Percentiles rank a stretch among this genome's conserved stretches.
These are phyloP conservation scores for Ophiostoma montium DNA, from an alignment of 2,329 filamentous ascomycete genomes.

Conservation along the genomic window DNA sequence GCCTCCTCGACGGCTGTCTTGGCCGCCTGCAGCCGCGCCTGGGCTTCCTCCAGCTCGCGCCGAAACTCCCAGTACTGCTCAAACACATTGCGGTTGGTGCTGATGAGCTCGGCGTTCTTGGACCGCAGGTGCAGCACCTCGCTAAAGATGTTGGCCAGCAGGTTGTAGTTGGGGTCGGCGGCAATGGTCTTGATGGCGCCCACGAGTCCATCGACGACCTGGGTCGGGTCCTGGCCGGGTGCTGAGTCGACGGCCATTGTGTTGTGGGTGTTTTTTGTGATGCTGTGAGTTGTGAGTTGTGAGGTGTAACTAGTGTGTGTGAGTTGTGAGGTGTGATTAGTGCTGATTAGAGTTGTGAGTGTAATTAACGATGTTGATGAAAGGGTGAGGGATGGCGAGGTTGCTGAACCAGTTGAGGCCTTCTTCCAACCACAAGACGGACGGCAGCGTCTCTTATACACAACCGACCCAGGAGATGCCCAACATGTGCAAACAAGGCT, in stretches of 20 bases:
- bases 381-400: too few species aligned
- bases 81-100: conserved; percentile 19
- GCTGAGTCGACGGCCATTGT: conserved; percentile 6
- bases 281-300: not conserved
- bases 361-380: too few species aligned
- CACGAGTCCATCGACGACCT: conserved; percentile 20
- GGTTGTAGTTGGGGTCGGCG: conserved; percentile 22
- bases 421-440: too few species aligned
- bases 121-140: conserved; percentile 20
- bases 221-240: conserved; percentile 7
- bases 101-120: conserved; percentile 19
- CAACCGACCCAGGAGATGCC: too few species aligned
- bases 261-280: not conserved
- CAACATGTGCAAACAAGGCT: too few species aligned
- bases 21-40: conserved; percentile 15
- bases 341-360: not conserved
- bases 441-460: too few species aligned
- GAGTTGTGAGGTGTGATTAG: not conserved
- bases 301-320: too few species aligned
- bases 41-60: conserved; percentile 19
- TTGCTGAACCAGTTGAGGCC: too few species aligned
- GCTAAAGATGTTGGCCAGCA: conserved; percentile 21
- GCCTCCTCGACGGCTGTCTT: conserved; percentile 17
- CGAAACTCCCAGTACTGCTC: conserved; percentile 22
- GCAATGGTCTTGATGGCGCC: conserved; percentile 21